Base-by-base conservation (phyloP, 2,329 filamentous ascomycete species). In the Paracamarosporium sp. region DNA sequence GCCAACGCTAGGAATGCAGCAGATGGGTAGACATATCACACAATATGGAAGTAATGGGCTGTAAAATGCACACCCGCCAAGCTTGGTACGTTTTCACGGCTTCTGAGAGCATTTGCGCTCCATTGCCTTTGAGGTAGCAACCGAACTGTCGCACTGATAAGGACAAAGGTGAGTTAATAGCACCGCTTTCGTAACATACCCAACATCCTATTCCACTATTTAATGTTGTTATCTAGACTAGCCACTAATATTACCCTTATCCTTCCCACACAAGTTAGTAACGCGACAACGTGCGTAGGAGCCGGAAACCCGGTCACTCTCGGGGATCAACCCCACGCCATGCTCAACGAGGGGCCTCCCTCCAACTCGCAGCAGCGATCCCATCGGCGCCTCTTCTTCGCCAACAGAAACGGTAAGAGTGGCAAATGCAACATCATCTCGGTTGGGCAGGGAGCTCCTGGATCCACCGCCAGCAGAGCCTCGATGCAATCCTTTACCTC, bases 241-340 rank as follows among this genome's bases (percentile, higher is more conserved):
- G 36, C 40, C 40, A 22, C 40, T 43, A 43, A 43, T 43, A 43
- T 27, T 20, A 43, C 22, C 22, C 4, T 8, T 25, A 7, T 11
- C 20, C 13, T 27, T 6, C 22, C 40, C 22, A 12, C 15, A 27
- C 9, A 43, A 22, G 40, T 13, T 27, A 12, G 40, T 2, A 43
- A 27, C 22, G 22, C 40, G 43, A 28, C 27, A 17, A 46, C 22
- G 22, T n/a, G 43, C 15, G 25, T 17, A 5, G 12, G n/a, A 6
- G 43, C 46, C 47, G 35, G 47, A 9, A 28, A 50, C 9, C 46
- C 47, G 27, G n/a, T 30, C 47, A n/a, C 12, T 11, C 24, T 50
- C 47, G 47, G 47, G 47, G 33, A 50, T 31, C 48, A 43, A 51
- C 48, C 48, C 48, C 48, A 41, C 36, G 48, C 48, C n/a, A 22